phyloP scores from a whole-genome alignment of 140 eudicot genomes.

The Erigeron philadelphicus region DNA sequence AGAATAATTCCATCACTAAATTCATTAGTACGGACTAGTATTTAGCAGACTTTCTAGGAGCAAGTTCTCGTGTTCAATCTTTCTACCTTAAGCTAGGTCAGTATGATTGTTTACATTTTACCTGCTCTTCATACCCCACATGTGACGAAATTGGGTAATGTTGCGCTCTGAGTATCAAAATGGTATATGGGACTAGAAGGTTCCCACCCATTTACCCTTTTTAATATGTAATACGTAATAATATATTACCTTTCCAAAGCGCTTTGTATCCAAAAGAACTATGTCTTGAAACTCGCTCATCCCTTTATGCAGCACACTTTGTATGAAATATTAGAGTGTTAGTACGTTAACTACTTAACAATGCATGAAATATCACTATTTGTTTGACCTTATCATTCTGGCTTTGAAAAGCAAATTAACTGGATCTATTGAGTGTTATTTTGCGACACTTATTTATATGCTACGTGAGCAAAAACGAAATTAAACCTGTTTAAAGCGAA shows the following conservation, averaged over 20 bases:
- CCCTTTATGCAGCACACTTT: slow-evolving; percentile 66
- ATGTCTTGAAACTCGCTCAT: slow-evolving; percentile 70
- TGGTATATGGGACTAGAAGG: too few species aligned
- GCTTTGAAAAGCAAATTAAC: too few species aligned
- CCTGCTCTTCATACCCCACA: too few species aligned
- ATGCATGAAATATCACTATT: too few species aligned
- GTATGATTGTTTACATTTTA: too few species aligned
- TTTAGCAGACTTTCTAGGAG: not conserved
- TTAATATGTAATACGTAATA: not conserved
- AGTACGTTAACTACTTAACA: not conserved
- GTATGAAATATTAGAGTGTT: not conserved
- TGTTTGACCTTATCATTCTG: too few species aligned
- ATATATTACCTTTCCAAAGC: slow-evolving; percentile 65
- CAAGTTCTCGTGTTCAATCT: too few species aligned
- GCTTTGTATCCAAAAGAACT: slow-evolving; percentile 85
- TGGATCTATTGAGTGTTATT: too few species aligned
- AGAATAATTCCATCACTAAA: not conserved
- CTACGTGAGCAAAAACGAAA: not conserved
- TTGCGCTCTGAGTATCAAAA: too few species aligned
- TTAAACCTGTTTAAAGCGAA: slow-evolving; percentile 79
- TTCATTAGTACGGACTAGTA: not conserved
- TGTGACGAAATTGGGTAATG: not conserved
- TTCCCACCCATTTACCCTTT: too few species aligned
- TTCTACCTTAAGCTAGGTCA: too few species aligned
- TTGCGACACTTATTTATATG: too few species aligned